Conservation (phyloP, 805 yeast genomes). For the Saturnispora besseyi region DNA sequence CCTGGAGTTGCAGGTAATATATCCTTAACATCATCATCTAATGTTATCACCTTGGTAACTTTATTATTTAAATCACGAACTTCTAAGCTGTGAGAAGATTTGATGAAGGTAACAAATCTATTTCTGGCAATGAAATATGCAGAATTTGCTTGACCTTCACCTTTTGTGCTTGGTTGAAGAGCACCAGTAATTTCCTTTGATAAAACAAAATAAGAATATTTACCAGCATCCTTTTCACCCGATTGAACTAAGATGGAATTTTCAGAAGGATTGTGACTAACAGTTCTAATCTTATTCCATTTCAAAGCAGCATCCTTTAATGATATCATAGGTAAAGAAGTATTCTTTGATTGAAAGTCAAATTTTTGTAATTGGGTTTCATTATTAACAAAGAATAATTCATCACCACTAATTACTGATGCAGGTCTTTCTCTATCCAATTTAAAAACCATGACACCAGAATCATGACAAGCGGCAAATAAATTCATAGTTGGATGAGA, state of each 20-base stretch:
- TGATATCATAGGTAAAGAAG: conserved; percentile 70
- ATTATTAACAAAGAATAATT: conserved; percentile 63
- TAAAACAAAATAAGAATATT: conserved; percentile 64
- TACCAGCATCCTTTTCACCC: conserved; percentile 57
- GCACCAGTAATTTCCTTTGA: conserved; percentile 90
- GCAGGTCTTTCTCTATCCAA: conserved; percentile 97
- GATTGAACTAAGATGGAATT: conserved; percentile 76
- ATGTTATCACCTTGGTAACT: conserved; percentile 69
- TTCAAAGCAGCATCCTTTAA: conserved; percentile 76
- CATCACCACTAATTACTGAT: conserved; percentile 36
- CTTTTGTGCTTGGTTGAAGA: conserved; percentile 77
- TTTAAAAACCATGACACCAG: conserved; percentile 97
- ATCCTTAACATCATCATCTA: conserved; percentile 59
- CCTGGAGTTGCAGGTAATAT: conserved; percentile 79
- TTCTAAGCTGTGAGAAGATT: conserved; percentile 56
- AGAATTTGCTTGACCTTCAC: conserved; percentile 72
- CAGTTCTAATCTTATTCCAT: conserved; percentile 76
- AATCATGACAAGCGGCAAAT: conserved; percentile 94
- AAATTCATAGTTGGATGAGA: conserved; percentile 85
- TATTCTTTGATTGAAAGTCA: conserved; percentile 55
- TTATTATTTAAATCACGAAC: conserved; percentile 77
- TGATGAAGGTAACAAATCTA: conserved; percentile 76
- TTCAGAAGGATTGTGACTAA: conserved; percentile 90
- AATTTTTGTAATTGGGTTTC: conserved; percentile 81
- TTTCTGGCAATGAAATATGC: conserved; percentile 93